Evolutionary conservation across 2,329 filamentous ascomycete species (phyloP).

Genomic region (Botrytis fragariae): DNA sequence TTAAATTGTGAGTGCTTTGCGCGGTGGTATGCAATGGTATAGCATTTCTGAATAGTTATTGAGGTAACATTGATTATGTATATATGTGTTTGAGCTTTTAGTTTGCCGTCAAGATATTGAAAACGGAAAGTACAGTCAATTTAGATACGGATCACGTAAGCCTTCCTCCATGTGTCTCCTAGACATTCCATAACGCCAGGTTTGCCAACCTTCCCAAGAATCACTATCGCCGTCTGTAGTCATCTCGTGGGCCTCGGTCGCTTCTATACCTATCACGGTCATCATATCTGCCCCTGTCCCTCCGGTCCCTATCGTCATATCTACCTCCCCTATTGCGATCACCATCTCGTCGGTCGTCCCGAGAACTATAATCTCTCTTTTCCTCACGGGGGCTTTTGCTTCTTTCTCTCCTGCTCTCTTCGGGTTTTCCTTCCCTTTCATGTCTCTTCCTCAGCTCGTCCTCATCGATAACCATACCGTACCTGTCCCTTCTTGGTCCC

Average conservation of each 20-base stretch:
- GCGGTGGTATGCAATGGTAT: neutral
- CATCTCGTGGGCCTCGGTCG: slow-evolving; percentile 5
- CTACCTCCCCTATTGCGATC: slow-evolving; percentile 26
- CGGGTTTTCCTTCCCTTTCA: slow-evolving; percentile 41
- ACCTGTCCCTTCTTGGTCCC: slow-evolving; percentile 49
- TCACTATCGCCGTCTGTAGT: slow-evolving; percentile 12
- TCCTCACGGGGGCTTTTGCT: slow-evolving; percentile 36
- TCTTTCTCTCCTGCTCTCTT: slow-evolving; percentile 36
- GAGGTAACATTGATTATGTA: neutral
- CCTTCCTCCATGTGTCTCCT: neutral
- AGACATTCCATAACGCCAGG: slow-evolving; percentile 4
- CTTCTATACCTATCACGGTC: slow-evolving; percentile 22
- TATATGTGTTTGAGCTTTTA: neutral
- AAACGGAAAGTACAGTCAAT: neutral
- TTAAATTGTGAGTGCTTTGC: neutral
- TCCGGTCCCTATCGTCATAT: slow-evolving; percentile 29
- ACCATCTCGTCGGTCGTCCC: slow-evolving; percentile 26
- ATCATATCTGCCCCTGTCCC: slow-evolving; percentile 27
- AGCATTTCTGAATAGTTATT: neutral
- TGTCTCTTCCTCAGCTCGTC: slow-evolving; percentile 60
- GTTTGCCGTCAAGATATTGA: neutral
- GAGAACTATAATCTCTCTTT: slow-evolving; percentile 25
- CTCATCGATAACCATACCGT: slow-evolving; percentile 79
- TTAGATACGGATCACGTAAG: neutral
- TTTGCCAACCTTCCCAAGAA: neutral